Conservation (phyloP, 75 land plant genomes). For the Cunninghamia lanceolata region DNA sequence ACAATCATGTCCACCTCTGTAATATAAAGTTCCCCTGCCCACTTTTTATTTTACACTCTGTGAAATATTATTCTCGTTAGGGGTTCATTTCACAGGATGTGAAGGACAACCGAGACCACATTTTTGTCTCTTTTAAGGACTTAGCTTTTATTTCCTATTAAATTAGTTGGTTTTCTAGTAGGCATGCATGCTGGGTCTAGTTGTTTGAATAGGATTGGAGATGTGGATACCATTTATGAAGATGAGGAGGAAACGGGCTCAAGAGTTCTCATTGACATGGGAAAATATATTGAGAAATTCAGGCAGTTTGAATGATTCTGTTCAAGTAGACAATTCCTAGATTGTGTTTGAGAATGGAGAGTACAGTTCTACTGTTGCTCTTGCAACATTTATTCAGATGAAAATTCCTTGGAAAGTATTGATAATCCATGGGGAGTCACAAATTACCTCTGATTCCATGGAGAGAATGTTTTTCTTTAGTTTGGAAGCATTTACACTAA, state of each 20-base stretch:
- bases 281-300: background rate
- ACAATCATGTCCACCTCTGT: no score
- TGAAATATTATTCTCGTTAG: background rate
- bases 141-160: background rate
- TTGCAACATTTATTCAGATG: background rate
- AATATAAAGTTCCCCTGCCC: background rate
- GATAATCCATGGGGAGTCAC: background rate
- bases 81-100: no score
- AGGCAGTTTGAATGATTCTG: background rate
- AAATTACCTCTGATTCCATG: no score
- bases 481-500: background rate
- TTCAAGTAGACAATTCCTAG: background rate
- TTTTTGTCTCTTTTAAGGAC: background rate
- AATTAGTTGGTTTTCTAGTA: background rate
- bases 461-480: background rate
- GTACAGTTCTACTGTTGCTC: background rate
- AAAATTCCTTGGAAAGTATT: background rate
- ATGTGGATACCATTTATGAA: constrained; percentile 6
- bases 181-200: background rate
- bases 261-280: background rate
- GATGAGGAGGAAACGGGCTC: constrained; percentile 1
- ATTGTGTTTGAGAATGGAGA: no score
- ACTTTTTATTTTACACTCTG: no score
- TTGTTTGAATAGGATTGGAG: background rate
- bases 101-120: background rate